Percentiles rank a stretch among this genome's conserved stretches.
Evolutionary conservation across 208 protist genomes (phyloP).

Genomic region (Acanthamoeba sp.): DNA sequence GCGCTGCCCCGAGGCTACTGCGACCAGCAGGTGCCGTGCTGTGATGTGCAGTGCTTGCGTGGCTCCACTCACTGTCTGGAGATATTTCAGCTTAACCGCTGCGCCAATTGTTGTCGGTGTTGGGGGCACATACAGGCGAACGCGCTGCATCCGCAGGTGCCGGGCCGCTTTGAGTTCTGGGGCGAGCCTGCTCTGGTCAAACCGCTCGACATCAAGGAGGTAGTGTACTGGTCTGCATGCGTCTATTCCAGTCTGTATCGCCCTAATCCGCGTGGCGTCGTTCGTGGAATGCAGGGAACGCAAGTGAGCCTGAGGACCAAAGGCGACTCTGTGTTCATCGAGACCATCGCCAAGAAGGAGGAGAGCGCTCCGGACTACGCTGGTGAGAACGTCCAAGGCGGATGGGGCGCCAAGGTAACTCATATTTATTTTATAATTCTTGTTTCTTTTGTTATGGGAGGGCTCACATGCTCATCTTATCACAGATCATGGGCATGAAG

Average conservation of each 20-base stretch:
- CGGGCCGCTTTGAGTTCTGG: conserved; percentile 65
- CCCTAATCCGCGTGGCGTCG: too few species aligned
- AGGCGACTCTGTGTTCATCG: conserved; percentile 37
- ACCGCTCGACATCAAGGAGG: conserved; percentile 25
- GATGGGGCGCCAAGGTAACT: conserved; percentile 49
- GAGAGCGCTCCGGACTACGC: conserved; percentile 60
- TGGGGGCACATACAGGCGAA: background rate
- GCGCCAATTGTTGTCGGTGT: background rate
- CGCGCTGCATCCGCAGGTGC: conserved; percentile 13
- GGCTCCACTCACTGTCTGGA: too few species aligned
- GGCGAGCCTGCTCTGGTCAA: conserved; percentile 57
- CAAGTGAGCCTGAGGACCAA: conserved; percentile 18
- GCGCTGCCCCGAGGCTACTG: conserved; percentile 32
- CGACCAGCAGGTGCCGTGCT: background rate
- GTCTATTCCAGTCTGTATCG: too few species aligned
- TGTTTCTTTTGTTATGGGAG: too few species aligned
- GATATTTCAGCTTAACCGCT: background rate
- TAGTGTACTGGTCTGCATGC: background rate
- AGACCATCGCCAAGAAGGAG: conserved; percentile 65
- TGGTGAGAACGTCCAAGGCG: conserved; percentile 56
- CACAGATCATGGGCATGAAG: conserved; percentile 37
- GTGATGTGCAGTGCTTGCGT: background rate
- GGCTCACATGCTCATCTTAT: too few species aligned
- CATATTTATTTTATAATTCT: background rate
- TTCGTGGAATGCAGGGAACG: background rate